Conservation (phyloP, 176 grass and related monocot genomes). For the Rhynchospora pubera region DNA sequence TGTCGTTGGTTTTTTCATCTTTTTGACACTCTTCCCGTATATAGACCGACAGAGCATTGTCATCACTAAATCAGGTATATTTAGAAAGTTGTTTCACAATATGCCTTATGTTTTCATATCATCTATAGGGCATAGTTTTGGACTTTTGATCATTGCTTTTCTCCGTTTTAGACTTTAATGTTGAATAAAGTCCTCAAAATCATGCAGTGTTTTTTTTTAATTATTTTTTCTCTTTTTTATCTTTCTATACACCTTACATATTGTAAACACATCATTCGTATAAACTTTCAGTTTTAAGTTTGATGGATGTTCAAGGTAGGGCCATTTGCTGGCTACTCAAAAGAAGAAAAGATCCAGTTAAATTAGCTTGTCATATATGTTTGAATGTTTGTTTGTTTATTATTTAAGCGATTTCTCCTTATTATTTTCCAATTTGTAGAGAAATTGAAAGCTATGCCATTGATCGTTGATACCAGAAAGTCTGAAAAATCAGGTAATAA, state of each 20-base stretch:
- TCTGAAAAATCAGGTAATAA: neutral
- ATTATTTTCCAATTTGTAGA: neutral
- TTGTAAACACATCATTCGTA: neutral
- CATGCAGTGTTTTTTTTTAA: neutral
- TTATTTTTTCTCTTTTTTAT: neutral
- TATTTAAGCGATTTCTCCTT: neutral
- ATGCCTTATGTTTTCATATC: neutral
- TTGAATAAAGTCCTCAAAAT: neutral
- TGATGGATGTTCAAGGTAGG: neutral
- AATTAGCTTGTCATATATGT: neutral
- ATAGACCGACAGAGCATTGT: neutral
- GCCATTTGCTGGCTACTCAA: neutral
- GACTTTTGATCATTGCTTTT: neutral
- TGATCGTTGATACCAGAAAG: neutral
- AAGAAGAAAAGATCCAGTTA: neutral
- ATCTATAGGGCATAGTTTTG: neutral
- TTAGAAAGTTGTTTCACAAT: neutral
- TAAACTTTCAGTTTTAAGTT: neutral
- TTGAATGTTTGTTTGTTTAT: neutral
- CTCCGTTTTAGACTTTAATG: neutral
- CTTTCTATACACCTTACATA: neutral
- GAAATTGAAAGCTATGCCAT: neutral
- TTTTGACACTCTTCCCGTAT: conserved; percentile 3
- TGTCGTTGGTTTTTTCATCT: neutral
- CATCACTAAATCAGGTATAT: neutral